Conservation (phyloP, 208 protist genomes). For the Phytomonas sp. region DNA sequence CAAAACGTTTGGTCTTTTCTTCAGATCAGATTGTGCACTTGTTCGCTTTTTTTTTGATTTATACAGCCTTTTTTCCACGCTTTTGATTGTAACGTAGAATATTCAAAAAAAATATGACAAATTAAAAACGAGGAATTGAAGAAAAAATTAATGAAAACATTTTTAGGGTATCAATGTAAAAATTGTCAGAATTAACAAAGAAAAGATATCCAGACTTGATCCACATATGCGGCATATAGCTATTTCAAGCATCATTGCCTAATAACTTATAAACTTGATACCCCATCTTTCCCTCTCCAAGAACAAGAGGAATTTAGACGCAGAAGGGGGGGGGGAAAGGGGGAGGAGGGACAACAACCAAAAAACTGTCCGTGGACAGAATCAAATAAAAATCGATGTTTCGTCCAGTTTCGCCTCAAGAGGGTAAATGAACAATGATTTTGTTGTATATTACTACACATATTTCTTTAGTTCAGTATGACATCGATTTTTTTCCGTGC, state of each 20-base stretch:
- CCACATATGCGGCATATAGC: not conserved
- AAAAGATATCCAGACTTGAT: not conserved
- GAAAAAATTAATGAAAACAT: no score
- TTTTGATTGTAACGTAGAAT: not conserved
- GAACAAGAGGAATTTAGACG: not conserved
- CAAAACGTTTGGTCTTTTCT: not conserved
- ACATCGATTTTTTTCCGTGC: not conserved
- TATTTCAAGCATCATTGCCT: not conserved
- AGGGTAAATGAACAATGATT: not conserved
- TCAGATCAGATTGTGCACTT: not conserved
- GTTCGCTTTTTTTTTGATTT: not conserved
- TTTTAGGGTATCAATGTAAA: no score
- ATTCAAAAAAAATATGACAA: no score
- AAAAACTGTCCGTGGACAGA: not conserved
- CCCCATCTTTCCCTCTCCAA: not conserved
- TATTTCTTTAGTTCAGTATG: not conserved
- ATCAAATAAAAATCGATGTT: not conserved
- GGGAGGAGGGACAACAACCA: not conserved
- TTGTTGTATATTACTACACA: not conserved
- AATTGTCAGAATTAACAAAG: not conserved
- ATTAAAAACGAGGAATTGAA: no score
- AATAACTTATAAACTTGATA: not conserved
- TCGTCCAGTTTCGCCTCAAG: not conserved
- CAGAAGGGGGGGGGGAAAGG: not conserved
- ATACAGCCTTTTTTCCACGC: not conserved